phyloP scores from a whole-genome alignment of 108 stramenopile genomes.

The Cyclotella cryptica region DNA sequence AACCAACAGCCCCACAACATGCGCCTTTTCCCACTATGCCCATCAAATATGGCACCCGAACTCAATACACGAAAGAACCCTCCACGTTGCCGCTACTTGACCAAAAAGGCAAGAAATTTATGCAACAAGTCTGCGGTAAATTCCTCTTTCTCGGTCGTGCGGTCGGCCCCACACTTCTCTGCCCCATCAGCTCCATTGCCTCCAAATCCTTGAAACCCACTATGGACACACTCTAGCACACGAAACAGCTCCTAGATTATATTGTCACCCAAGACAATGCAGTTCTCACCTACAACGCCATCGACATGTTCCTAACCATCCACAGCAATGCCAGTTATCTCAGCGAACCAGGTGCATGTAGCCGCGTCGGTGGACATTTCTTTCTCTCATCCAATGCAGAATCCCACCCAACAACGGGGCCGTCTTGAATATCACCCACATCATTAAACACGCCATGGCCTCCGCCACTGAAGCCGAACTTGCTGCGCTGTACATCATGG shows the following conservation, averaged over 20 bases:
- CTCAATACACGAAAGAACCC: no score
- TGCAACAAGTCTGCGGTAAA: no score
- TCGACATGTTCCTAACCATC: not conserved
- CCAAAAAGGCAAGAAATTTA: constrained; percentile 12
- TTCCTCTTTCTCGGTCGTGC: no score
- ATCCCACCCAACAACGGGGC: constrained; percentile 1
- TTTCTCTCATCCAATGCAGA: constrained; percentile 14
- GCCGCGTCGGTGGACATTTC: not conserved
- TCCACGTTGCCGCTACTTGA: no score
- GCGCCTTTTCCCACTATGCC: no score
- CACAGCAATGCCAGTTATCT: constrained; percentile 50
- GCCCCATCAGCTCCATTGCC: not conserved
- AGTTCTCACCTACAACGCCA: constrained; percentile 6
- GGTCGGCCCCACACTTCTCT: no score
- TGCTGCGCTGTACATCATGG: not conserved
- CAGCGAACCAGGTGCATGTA: no score
- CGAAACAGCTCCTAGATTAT: not conserved
- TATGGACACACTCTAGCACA: not conserved
- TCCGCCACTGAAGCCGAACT: not conserved
- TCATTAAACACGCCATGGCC: not conserved
- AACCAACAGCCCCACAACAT: no score
- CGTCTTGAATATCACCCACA: no score
- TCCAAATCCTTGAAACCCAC: no score
- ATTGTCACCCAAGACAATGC: no score
- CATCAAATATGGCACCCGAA: constrained; percentile 24